A percentile compares a stretch with the other conserved stretches of the same genome.
Conservation (phyloP, 345 rosid species). For the Geranium rotundifolium region DNA sequence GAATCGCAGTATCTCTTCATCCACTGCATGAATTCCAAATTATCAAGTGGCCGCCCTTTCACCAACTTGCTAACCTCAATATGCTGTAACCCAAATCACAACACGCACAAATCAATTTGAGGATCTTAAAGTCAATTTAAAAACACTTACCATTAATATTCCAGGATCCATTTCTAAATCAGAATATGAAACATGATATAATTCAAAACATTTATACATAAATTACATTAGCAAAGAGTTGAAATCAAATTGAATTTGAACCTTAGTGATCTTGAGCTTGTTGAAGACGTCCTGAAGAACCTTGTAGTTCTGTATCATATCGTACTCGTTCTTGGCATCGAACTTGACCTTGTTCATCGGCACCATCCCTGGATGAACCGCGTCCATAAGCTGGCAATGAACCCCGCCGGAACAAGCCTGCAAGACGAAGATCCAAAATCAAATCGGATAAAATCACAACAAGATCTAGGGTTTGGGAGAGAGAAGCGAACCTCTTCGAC, state of each 20-base stretch:
- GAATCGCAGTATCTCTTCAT: slow-evolving; percentile 93
- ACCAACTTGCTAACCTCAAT: slow-evolving; percentile 84
- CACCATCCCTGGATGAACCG: slow-evolving; percentile 76
- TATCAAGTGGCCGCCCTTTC: slow-evolving; percentile 94
- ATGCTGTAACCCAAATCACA: slow-evolving; percentile 29
- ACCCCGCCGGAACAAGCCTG: slow-evolving; percentile 91
- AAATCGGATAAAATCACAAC: no score
- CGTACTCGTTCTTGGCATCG: slow-evolving; percentile 91
- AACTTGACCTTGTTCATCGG: slow-evolving; percentile 98
- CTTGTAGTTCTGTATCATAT: slow-evolving; percentile 95
- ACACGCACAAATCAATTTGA: background rate
- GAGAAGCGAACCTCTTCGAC: slow-evolving; percentile 71
- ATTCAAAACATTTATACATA: no score
- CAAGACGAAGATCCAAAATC: background rate
- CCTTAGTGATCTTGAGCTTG: slow-evolving; percentile 93
- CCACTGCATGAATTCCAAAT: slow-evolving; percentile 98
- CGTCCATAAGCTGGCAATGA: slow-evolving; percentile 90
- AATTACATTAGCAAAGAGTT: no score
- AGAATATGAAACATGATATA: no score
- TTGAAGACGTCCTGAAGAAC: slow-evolving; percentile 95
- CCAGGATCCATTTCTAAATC: no score
- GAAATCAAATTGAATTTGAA: slow-evolving; percentile 5
- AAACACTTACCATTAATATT: no score
- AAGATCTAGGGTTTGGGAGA: background rate
- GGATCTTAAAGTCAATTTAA: no score